Evolutionary conservation across 257 asterid genomes (phyloP).

Genomic region (Solanum pinnatisectum): DNA sequence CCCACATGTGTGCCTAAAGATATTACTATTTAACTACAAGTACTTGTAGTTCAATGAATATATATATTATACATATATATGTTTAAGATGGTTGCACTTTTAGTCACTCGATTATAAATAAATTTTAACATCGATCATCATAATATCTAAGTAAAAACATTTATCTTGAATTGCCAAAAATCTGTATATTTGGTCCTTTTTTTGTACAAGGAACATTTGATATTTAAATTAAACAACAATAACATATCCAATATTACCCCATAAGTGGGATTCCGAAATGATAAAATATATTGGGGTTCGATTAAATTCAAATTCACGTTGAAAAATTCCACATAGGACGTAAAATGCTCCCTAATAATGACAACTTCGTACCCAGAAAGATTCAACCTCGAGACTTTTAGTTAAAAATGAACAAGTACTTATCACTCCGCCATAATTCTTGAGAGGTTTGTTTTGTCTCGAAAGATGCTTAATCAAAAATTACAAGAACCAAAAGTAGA

Average conservation of each 20-base stretch:
- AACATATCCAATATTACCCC: accelerated
- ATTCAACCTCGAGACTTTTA: background rate
- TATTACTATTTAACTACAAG: background rate
- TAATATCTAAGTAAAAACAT: background rate
- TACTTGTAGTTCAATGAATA: background rate
- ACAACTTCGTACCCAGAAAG: accelerated
- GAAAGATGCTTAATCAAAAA: background rate
- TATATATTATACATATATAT: background rate
- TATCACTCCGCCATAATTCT: too few relatives aligned
- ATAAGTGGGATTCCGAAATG: background rate
- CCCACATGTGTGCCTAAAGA: background rate
- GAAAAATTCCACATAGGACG: accelerated
- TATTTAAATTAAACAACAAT: background rate
- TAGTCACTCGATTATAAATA: background rate
- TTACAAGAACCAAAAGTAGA: background rate
- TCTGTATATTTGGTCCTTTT: background rate
- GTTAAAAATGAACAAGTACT: accelerated
- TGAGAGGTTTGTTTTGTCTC: background rate
- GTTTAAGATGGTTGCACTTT: background rate
- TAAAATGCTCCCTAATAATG: accelerated
- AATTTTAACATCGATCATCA: background rate
- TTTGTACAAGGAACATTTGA: background rate
- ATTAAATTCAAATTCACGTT: background rate
- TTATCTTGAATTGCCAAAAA: background rate
- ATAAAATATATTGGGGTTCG: accelerated